A percentile compares a stretch with the other conserved stretches of the same genome.
These are phyloP conservation scores for Podaxis carcinomalis DNA, from an alignment of 768 basidiomycete genomes.

Conservation along the genomic window DNA sequence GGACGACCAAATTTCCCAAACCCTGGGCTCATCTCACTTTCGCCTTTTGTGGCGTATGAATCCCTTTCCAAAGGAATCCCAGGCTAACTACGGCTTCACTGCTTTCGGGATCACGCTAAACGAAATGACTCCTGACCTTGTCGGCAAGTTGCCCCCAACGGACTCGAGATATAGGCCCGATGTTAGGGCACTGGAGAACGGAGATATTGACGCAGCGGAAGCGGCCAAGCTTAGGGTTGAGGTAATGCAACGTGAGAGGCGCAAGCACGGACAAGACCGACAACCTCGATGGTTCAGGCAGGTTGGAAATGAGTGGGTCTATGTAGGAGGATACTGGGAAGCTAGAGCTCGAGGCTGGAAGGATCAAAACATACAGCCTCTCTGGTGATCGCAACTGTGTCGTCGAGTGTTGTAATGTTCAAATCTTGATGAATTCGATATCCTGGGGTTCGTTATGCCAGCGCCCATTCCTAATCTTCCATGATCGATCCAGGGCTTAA, in stretches of 20 bases:
- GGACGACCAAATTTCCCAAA: slow-evolving; percentile 78
- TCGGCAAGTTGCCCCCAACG: slow-evolving; percentile 64
- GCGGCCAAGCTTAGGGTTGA: slow-evolving; percentile 68
- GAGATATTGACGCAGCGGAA: slow-evolving; percentile 68
- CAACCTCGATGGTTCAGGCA: slow-evolving; percentile 75
- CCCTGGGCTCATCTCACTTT: slow-evolving; percentile 62
- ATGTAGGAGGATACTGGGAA: slow-evolving; percentile 84
- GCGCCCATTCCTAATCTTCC: background rate
- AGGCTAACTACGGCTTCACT: slow-evolving; percentile 81
- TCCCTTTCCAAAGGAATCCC: slow-evolving; percentile 67
- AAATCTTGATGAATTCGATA: background rate
- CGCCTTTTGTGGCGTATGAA: slow-evolving; percentile 74
- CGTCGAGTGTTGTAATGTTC: background rate
- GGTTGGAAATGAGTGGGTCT: slow-evolving; percentile 68
- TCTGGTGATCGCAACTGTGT: slow-evolving; percentile 50
- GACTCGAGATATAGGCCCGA: slow-evolving; percentile 83
- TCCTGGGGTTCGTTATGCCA: background rate
- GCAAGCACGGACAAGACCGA: slow-evolving; percentile 53
- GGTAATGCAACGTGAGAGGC: slow-evolving; percentile 70
- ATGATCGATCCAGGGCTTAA: background rate
- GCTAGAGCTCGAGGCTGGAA: slow-evolving; percentile 63
- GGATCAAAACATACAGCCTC: slow-evolving; percentile 36
- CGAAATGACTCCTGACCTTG: slow-evolving; percentile 67
- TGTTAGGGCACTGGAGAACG: slow-evolving; percentile 79
- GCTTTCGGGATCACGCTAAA: slow-evolving; percentile 76